These are phyloP conservation scores for Globisporangium perplexum DNA, from an alignment of 352 stramenopile genomes.

Conservation along the genomic window DNA sequence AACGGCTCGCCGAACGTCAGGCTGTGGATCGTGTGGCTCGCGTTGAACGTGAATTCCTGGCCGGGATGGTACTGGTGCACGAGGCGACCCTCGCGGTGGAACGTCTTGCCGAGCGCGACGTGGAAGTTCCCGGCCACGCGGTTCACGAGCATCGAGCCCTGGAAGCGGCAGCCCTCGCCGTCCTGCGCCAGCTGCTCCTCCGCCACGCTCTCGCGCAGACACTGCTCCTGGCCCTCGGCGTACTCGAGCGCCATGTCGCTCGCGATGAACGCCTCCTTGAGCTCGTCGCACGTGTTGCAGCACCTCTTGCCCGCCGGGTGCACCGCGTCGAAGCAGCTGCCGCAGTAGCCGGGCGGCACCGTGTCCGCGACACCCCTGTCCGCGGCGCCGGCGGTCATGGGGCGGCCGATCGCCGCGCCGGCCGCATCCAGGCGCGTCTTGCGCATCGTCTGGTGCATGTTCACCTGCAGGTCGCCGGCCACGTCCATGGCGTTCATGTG, in stretches of 20 bases:
- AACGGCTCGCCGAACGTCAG: conserved; percentile 68
- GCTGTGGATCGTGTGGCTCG: conserved; percentile 72
- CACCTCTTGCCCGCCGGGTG: conserved; percentile 65
- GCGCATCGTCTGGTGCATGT: conserved; percentile 94
- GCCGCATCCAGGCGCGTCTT: conserved; percentile 88
- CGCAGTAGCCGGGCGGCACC: conserved; percentile 89
- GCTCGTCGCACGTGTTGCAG: conserved; percentile 80
- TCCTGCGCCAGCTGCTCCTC: conserved; percentile 69
- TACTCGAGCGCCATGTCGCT: conserved; percentile 70
- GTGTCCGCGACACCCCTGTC: conserved; percentile 32
- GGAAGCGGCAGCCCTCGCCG: conserved; percentile 74
- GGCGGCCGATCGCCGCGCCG: conserved; percentile 57
- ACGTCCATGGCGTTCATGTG: conserved; percentile 99
- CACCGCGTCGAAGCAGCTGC: conserved; percentile 91
- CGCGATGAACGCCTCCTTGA: conserved; percentile 81
- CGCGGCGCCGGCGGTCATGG: conserved; percentile 29
- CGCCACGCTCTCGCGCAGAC: conserved; percentile 51
- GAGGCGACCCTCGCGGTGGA: conserved; percentile 68
- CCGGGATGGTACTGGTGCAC: conserved; percentile 82
- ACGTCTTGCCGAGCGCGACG: conserved; percentile 72
- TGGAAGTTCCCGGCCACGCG: conserved; percentile 85
- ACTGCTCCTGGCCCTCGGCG: conserved; percentile 76
- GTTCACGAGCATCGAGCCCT: conserved; percentile 82
- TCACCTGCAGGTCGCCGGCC: conserved; percentile 95
- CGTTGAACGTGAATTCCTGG: conserved; percentile 75